phyloP scores from a whole-genome alignment of 331 rosid genomes.

The Malus hybrid region DNA sequence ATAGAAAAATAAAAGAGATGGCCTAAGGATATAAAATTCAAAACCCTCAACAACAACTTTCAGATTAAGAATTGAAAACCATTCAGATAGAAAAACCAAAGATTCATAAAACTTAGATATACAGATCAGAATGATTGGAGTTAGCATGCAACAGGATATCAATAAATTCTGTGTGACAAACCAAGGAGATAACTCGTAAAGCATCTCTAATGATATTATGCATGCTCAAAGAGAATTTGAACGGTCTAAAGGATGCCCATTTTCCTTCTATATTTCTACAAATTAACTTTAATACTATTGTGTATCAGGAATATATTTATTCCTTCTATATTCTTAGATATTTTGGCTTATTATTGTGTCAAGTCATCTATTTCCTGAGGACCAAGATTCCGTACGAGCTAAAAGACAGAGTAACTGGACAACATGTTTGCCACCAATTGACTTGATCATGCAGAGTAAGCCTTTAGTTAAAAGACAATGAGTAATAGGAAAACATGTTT shows the following conservation, averaged over 20 bases:
- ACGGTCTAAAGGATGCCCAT: not conserved
- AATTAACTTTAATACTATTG: not conserved
- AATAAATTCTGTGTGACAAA: not conserved
- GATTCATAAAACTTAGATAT: not conserved
- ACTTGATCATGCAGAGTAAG: conserved; percentile 1
- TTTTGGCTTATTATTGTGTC: not conserved
- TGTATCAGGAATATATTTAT: not conserved
- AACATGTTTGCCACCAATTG: not conserved
- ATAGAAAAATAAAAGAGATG: not conserved
- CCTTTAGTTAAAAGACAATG: not conserved
- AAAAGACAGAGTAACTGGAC: not conserved
- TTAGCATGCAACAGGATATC: not conserved
- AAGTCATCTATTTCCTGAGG: not conserved
- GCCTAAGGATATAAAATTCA: not conserved
- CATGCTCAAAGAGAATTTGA: not conserved
- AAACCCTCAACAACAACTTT: not conserved
- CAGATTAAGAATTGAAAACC: not conserved
- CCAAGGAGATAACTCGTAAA: not conserved
- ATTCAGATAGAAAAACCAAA: not conserved
- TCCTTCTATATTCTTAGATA: not conserved
- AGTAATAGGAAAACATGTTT: not conserved
- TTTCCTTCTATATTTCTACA: not conserved
- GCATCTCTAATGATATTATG: not conserved
- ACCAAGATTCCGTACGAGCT: not conserved
- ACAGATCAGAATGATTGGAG: not conserved